A percentile compares a stretch with the other conserved stretches of the same genome.
Evolutionary conservation across 2,329 filamentous ascomycete species (phyloP).

Genomic region (Colletotrichum theobromicola): DNA sequence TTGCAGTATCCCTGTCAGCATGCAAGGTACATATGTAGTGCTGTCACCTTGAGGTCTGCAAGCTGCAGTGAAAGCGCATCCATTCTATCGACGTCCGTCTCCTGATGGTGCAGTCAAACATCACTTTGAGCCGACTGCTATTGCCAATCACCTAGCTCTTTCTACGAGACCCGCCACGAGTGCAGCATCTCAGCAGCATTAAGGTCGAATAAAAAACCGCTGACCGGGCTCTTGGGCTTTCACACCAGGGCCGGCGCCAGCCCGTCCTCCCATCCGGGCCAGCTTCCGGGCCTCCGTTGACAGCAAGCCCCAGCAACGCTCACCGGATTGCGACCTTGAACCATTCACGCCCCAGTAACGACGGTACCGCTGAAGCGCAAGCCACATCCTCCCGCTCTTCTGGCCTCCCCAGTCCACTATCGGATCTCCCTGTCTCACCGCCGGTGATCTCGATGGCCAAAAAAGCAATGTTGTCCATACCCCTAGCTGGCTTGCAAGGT

Average conservation of each 20-base stretch:
- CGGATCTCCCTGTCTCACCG: conserved; percentile 16
- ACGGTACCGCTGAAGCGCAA: not conserved
- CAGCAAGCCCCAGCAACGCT: not conserved
- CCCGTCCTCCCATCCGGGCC: not conserved
- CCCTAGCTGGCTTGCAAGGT: conserved; percentile 18
- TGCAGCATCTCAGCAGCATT: not conserved
- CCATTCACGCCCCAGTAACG: not conserved
- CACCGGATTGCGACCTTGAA: not conserved
- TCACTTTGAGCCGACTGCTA: not conserved
- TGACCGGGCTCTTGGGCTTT: not conserved
- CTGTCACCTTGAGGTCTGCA: not conserved
- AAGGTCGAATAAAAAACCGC: not conserved
- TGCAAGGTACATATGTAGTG: conserved; percentile 13
- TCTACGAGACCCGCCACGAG: not conserved
- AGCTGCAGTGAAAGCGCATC: not conserved
- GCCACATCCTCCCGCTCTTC: not conserved
- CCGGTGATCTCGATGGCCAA: not conserved
- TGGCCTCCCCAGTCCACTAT: not conserved
- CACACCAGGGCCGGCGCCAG: not conserved
- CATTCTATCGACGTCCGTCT: not conserved
- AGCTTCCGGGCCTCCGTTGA: conserved; percentile 1
- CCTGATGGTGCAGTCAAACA: not conserved
- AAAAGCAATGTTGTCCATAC: conserved; percentile 5
- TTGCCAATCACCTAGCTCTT: not conserved
- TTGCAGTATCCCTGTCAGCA: not conserved